Evolutionary conservation across 352 stramenopile genomes (phyloP), one percentile per base, ranked within the genome.

Genomic region (Plasmopara viticola): DNA sequence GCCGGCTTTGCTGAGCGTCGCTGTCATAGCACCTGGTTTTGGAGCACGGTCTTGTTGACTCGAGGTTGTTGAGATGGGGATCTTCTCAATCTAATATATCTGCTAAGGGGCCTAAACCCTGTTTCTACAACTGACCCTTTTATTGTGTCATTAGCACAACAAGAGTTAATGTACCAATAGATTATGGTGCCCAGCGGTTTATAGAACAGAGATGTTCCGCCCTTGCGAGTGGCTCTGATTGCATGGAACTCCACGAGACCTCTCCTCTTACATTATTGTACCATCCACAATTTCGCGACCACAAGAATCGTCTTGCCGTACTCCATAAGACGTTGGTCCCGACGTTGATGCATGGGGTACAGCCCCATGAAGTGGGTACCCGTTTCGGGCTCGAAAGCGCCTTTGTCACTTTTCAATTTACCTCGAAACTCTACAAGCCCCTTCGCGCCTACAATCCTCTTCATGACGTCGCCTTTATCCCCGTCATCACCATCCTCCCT

Each of bases 371-470:
- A 25, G 20, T 31, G 41, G 15, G 4, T 31, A 8, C 17, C 18
- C 3, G 4, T n/a, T 31, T 46, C 6, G 20, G 20, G 20, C 20
- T 25, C 20, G 3, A 33, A 34, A 49, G 58, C 35, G 60, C 41
- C 31, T 40, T 35, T 48, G 10, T 59, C 62, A 70, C 43, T 70
- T 58, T 12, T 40, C 53, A 61, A 70, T 67, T 61, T 20, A 6
- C 52, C 37, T 25, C 20, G 20, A 38, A 5, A 33, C 40, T 25
- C 34, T 57, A 25, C 55, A 35, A 6, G 39, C 46, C 46, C 10
- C 6, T 44, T 38, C 39, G 18, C 28, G 14, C 25, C 28, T 41
- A 15, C 9, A 5, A 1, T 38, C 33, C 4, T 38, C 9, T 38
- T 38, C 33, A 37, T 33, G 18, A 29, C 35, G 6, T 28, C 44